Evolutionary conservation across 2,329 filamentous ascomycete genomes (phyloP), one percentile per base, ranked within the genome.

Genomic region (Endothia cerciana): DNA sequence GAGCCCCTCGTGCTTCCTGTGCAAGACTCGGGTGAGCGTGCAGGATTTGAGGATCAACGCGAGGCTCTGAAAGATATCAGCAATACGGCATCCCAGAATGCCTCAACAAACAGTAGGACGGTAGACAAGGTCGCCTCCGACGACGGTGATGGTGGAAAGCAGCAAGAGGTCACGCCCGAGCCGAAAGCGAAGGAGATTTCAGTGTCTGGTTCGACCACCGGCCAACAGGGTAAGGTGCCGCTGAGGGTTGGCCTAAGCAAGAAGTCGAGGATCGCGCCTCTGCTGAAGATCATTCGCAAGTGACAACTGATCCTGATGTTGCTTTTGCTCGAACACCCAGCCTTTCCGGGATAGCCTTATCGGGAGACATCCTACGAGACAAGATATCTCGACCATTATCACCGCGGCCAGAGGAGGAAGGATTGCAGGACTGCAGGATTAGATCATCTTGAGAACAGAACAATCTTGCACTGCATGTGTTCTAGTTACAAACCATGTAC

Each of bases 171-270:
- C 36, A 71, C 66, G 49, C 53, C 57, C 53, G 64, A 68, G 43
- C 36, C 45, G n/a, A 62, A 66, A 13, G 53, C 28, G 28, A 69
- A 69, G 57, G 65, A 70, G 19, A 64, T 45, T 7, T 47, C 65
- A 33, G 28, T 58, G 62, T 19, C 40, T 56, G 51, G 65, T 41
- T 51, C 64, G 40, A 51, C 62, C 61, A 61, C 68, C 51, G 64
- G 66, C 17, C 71, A 71, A 62, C 69, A 65, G 6, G 69, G 71
- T 17, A 83, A 80, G 67, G 81, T 81, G 19, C 69, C 79, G 19
- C 83, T 82, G 68, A 78, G 83, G 19, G 82, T 86, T 63, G 83
- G 83, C 3, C 73, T 85, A 69, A 85, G 83, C 75, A 84, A 79
- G 72, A 77, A 74, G 70, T 79, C 79, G 22, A 77, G 80, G 65